A percentile compares a stretch with the other conserved stretches of the same genome.
phyloP scores from a whole-genome alignment of 2,329 filamentous ascomycete genomes.

The Xylaria sp. region DNA sequence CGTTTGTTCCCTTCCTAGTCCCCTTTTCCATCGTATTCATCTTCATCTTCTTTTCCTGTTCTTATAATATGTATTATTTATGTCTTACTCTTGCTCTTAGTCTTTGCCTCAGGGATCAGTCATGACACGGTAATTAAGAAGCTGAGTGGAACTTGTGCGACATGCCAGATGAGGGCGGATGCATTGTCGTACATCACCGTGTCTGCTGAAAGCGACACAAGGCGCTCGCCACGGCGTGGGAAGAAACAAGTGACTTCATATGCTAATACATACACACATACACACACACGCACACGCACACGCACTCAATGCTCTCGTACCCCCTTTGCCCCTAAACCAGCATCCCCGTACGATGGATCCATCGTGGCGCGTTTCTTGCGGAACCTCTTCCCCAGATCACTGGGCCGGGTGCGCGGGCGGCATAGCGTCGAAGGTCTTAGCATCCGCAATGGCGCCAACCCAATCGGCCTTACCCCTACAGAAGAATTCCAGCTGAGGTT shows the following conservation, averaged over 20 bases:
- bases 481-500: slow-evolving; percentile 37
- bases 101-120: background rate
- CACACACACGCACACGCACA: no score
- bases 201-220: slow-evolving; percentile 11
- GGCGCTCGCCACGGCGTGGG: background rate
- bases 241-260: background rate
- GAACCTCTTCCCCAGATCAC: background rate
- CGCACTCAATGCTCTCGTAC: background rate
- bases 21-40: background rate
- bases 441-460: slow-evolving; percentile 31
- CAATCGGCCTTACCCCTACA: slow-evolving; percentile 33
- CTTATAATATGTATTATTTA: background rate
- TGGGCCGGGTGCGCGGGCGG: slow-evolving; percentile 9
- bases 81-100: background rate
- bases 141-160: slow-evolving; percentile 18
- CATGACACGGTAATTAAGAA: background rate
- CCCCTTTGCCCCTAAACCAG: background rate
- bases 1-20: background rate
- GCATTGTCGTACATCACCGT: slow-evolving; percentile 11
- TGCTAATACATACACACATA: background rate
- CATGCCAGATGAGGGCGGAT: slow-evolving; percentile 13
- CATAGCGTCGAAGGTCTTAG: slow-evolving; percentile 18
- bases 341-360: background rate
- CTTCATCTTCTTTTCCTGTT: background rate
- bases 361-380: background rate